Evolutionary conservation across 2,329 filamentous ascomycete genomes (phyloP), one percentile per base, ranked within the genome.

Genomic region (Xylaria arbuscula): DNA sequence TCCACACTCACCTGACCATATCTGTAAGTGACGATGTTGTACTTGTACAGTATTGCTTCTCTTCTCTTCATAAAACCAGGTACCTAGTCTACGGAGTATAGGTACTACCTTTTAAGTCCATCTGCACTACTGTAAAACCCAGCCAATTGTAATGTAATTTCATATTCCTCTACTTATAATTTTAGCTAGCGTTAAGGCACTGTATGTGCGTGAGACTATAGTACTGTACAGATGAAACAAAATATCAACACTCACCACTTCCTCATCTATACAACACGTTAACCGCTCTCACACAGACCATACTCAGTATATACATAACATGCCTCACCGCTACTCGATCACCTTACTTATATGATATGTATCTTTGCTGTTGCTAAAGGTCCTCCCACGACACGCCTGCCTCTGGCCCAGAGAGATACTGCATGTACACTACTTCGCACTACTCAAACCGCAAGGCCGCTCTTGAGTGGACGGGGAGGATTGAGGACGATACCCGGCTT

Each of bases 291-390:
- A 28, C 28, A 28, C 2, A 28, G 28, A 51, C 48, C 17, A 7
- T 45, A 45, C 4, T 17, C 15, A 3, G 13, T n/a, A 7, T 48
- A 67, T n/a, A n/a, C n/a, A n/a, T n/a, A n/a, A n/a, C n/a, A n/a
- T n/a, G n/a, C 58, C 67, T 67, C 67, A 69, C 67, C 67, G 67
- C 67, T 38, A 66, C 40, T 68, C 58, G 58, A 57, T 66, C 62
- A 66, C 58, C 28, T 17, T 62, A 51, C 62, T 58, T 55, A 48
- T 64, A 28, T 28, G 2, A 28, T 28, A 28, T 55, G 60, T 42
- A 32, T 13, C 11, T 32, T 32, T 13, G 28, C 17, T n/a, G 48
- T 32, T 47, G 34, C 19, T 45, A 64, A 53, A 56, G 57, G 42
- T 28, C 28, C 28, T 28, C 28, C 28, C 28, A 3, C 28, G 28